Conservation (phyloP, 2,329 filamentous ascomycete genomes). For the Calycina marina region DNA sequence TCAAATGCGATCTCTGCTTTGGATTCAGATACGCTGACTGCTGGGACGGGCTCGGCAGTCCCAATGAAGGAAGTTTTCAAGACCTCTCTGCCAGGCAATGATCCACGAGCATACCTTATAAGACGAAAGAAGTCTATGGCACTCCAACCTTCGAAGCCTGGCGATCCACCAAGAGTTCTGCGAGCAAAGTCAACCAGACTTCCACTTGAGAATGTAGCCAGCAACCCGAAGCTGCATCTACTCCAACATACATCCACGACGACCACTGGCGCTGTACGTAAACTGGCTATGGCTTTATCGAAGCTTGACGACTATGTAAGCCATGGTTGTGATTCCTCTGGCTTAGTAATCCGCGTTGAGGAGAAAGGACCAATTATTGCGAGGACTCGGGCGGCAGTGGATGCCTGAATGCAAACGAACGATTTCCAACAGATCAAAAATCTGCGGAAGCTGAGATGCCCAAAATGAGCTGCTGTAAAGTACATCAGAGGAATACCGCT, state of each 20-base stretch:
- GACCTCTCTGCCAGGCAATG: constrained; percentile 15
- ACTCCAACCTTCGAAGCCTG: constrained; percentile 4
- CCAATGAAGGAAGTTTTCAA: constrained; percentile 6
- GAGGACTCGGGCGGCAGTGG: constrained; percentile 8
- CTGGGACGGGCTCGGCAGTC: neutral
- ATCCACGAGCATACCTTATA: constrained; percentile 21
- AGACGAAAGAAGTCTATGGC: constrained; percentile 15
- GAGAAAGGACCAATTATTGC: constrained; percentile 4
- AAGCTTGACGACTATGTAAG: constrained; percentile 12
- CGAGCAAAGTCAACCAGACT: constrained; percentile 17
- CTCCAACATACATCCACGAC: constrained; percentile 9
- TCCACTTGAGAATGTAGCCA: constrained; percentile 18
- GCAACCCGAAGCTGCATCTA: constrained; percentile 10
- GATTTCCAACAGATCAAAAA: too few relatives aligned
- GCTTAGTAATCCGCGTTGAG: constrained; percentile 4
- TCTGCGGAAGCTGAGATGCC: too few relatives aligned
- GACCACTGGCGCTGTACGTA: constrained; percentile 5
- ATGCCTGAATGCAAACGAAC: constrained; percentile 11
- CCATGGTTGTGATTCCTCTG: constrained; percentile 8
- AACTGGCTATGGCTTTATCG: constrained; percentile 2
- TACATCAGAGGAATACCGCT: too few relatives aligned
- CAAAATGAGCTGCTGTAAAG: too few relatives aligned
- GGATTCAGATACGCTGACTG: constrained; percentile 3
- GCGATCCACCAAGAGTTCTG: constrained; percentile 9
- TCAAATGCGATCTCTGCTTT: constrained; percentile 15